These are phyloP conservation scores for Metschnikowia cubensis DNA, from an alignment of 805 yeast species.

Conservation along the genomic window DNA sequence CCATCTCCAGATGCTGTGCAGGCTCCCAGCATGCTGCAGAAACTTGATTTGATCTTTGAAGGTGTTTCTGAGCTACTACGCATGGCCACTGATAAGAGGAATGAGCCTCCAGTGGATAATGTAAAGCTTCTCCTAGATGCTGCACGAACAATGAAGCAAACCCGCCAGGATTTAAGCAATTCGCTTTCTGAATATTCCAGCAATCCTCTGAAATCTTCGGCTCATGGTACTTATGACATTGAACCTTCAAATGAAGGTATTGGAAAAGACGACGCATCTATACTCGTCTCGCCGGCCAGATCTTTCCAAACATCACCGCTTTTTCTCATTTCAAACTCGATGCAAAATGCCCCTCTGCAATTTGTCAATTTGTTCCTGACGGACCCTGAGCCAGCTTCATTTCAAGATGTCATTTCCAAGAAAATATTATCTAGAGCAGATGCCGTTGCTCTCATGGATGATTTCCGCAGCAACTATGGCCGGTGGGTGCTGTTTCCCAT, in stretches of 20 bases:
- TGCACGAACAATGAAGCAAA: constrained; percentile 23
- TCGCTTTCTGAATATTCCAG: not conserved
- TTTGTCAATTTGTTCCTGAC: constrained; percentile 26
- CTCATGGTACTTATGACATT: not conserved
- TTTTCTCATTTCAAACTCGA: constrained; percentile 33
- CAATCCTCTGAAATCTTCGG: not conserved
- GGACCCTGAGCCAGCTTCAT: constrained; percentile 10
- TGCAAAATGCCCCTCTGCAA: constrained; percentile 32
- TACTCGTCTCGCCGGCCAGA: constrained; percentile 31
- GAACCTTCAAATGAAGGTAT: not conserved
- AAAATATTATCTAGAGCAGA: constrained; percentile 48
- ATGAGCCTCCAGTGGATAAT: constrained; percentile 16
- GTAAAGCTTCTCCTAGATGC: constrained; percentile 26
- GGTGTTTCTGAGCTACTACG: constrained; percentile 34
- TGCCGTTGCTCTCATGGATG: constrained; percentile 47
- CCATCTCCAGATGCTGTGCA: constrained; percentile 4
- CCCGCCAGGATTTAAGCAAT: not conserved
- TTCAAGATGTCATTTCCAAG: constrained; percentile 45
- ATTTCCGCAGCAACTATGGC: constrained; percentile 65
- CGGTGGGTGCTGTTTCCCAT: constrained; percentile 75
- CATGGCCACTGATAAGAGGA: not conserved
- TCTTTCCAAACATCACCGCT: constrained; percentile 44
- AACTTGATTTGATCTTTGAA: constrained; percentile 30
- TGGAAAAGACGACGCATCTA: constrained; percentile 1
- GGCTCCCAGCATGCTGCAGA: constrained; percentile 8